Evolutionary conservation across 2,329 filamentous ascomycete genomes (phyloP).

Genomic region (Diplodia corticola): DNA sequence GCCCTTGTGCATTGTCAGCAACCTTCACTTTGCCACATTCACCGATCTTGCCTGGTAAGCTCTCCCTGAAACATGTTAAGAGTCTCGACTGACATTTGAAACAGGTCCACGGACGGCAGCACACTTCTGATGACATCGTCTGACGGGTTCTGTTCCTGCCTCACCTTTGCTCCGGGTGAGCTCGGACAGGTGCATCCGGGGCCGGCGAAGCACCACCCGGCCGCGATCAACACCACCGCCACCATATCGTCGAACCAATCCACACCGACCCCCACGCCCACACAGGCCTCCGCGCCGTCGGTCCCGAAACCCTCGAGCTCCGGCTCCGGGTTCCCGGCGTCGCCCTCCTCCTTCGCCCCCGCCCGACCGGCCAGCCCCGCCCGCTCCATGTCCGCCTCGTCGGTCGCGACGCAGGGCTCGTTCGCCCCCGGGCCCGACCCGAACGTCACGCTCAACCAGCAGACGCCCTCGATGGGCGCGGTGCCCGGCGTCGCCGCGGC

Average conservation of each 20-base stretch:
- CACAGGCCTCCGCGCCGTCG: constrained; percentile 29
- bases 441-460: constrained; percentile 66
- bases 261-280: constrained; percentile 71
- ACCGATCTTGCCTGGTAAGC: constrained; percentile 82
- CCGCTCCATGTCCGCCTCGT: constrained; percentile 82
- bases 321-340: constrained; percentile 55
- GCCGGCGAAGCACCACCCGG: constrained; percentile 52
- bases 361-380: constrained; percentile 71
- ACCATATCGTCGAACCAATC: constrained; percentile 57
- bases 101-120: constrained; percentile 71
- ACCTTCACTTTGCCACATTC: constrained; percentile 95
- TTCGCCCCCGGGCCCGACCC: constrained; percentile 40
- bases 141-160: constrained; percentile 92
- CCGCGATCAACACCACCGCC: constrained; percentile 45
- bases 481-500: constrained; percentile 75
- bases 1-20: constrained; percentile 91
- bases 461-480: constrained; percentile 73
- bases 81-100: constrained; percentile 34
- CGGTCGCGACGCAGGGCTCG: constrained; percentile 67
- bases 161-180: constrained; percentile 82
- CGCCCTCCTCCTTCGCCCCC: constrained; percentile 57
- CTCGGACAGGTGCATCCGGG: constrained; percentile 79
- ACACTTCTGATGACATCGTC: constrained; percentile 94
- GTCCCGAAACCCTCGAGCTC: constrained; percentile 42
- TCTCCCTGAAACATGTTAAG: neutral